Evolutionary conservation across 441 rosid genomes (phyloP).

Genomic region (Kokia cookei): DNA sequence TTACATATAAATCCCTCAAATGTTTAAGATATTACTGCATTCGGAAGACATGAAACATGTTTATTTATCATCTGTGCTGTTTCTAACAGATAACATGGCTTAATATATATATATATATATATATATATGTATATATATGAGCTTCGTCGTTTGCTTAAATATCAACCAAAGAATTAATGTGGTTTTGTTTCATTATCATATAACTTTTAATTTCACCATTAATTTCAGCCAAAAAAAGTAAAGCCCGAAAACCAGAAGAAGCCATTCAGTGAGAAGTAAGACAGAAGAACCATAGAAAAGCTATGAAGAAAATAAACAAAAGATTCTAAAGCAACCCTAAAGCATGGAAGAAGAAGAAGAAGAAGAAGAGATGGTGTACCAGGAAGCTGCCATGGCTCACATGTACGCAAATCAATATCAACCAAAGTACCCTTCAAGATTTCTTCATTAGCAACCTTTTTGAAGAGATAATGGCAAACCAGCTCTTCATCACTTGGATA

Average conservation of each 20-base stretch:
- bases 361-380: constrained; percentile 31
- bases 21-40: too few relatives aligned
- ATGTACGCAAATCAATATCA: constrained; percentile 85
- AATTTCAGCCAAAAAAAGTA: too few relatives aligned
- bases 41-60: background rate
- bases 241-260: too few relatives aligned
- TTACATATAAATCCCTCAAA: too few relatives aligned
- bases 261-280: background rate
- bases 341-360: background rate
- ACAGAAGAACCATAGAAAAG: background rate
- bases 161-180: background rate
- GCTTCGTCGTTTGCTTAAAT: background rate
- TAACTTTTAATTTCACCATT: too few relatives aligned
- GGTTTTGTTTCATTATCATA: too few relatives aligned
- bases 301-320: background rate
- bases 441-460: constrained; percentile 64
- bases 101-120: too few relatives aligned
- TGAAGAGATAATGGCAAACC: constrained; percentile 89
- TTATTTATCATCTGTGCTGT: background rate
- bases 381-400: constrained; percentile 99
- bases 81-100: background rate
- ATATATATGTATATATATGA: too few relatives aligned
- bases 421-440: constrained; percentile 73
- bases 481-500: constrained; percentile 96
- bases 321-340: background rate